phyloP scores from a whole-genome alignment of 2,329 filamentous ascomycete genomes.

The Fusarium illudens region DNA sequence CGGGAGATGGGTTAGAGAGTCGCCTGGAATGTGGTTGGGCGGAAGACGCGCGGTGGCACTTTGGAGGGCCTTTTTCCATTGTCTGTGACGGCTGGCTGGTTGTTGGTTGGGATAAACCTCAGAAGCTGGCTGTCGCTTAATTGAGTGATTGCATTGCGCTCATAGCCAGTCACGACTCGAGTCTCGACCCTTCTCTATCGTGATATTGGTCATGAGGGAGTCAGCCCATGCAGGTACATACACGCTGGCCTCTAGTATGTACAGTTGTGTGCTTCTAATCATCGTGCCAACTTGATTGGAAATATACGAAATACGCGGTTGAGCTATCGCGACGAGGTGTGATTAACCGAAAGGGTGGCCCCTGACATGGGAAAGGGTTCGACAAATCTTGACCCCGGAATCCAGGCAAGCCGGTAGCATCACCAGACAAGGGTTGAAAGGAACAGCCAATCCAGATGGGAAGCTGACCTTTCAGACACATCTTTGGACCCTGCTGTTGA shows the following conservation, averaged over 20 bases:
- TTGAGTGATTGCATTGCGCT: neutral
- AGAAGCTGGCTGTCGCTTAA: neutral
- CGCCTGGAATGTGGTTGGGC: neutral
- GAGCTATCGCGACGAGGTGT: neutral
- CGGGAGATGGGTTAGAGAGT: neutral
- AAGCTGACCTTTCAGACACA: neutral
- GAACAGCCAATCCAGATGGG: neutral
- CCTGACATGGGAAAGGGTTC: neutral
- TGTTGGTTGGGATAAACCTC: constrained; percentile 5
- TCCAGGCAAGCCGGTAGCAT: neutral
- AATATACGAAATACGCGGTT: neutral
- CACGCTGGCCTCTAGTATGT: neutral
- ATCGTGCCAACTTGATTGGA: neutral
- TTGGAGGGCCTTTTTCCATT: neutral
- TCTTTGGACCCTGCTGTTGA: neutral
- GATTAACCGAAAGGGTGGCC: constrained; percentile 3
- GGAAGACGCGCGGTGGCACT: neutral
- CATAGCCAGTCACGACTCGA: neutral
- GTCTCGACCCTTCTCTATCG: neutral
- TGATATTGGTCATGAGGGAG: neutral
- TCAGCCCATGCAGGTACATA: neutral
- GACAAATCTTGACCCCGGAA: neutral
- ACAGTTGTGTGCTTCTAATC: neutral
- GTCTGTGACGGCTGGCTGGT: neutral
- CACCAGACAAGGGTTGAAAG: neutral